phyloP scores from a whole-genome alignment of 352 stramenopile genomes.

The Globisporangium mamillatum region DNA sequence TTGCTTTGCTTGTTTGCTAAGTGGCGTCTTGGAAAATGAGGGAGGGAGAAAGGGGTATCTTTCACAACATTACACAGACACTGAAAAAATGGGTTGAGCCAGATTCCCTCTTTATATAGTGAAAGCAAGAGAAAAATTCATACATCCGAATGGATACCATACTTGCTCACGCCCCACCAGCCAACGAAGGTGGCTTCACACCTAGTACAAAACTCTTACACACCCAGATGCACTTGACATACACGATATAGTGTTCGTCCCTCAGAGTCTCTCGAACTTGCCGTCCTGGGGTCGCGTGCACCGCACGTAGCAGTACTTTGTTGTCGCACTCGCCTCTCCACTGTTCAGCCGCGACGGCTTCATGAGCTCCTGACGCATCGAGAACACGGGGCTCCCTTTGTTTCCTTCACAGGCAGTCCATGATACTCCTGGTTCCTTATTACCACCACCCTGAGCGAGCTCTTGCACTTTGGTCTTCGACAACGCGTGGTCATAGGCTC shows the following conservation, averaged over 20 bases:
- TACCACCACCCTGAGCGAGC: background rate
- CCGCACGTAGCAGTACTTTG: background rate
- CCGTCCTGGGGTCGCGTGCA: slow-evolving; percentile 1
- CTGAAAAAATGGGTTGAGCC: background rate
- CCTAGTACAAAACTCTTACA: background rate
- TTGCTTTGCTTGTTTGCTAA: background rate
- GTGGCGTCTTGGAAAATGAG: background rate
- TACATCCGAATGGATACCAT: too few species aligned
- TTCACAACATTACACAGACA: background rate
- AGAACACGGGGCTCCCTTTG: background rate
- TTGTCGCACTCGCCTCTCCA: background rate
- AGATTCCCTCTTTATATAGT: background rate
- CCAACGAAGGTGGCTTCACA: background rate
- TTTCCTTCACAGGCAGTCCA: background rate
- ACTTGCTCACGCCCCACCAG: background rate
- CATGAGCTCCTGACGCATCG: slow-evolving; percentile 2
- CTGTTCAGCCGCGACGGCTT: background rate
- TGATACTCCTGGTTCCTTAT: background rate
- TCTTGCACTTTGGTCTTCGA: background rate
- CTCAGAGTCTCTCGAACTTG: slow-evolving; percentile 3
- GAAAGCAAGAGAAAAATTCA: too few species aligned
- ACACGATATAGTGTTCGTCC: background rate
- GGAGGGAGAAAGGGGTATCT: background rate
- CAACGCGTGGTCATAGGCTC: slow-evolving; percentile 2
- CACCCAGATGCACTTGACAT: background rate